These are phyloP conservation scores for Fusarium luffae DNA, from an alignment of 2,329 filamentous ascomycete genomes.

Conservation along the genomic window DNA sequence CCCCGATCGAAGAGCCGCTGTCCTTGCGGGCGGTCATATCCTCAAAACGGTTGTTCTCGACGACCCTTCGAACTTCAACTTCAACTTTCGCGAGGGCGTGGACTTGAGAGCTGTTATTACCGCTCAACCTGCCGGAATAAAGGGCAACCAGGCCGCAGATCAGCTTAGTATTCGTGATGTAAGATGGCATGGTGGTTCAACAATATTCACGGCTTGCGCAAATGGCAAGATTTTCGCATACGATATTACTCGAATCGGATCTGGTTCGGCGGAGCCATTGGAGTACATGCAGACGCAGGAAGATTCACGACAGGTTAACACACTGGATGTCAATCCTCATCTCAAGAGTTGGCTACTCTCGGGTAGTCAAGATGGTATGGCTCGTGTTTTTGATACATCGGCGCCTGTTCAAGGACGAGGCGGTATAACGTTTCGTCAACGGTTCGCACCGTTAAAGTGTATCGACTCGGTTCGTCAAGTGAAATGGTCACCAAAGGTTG, in stretches of 20 bases:
- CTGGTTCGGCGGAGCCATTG: slow-evolving; percentile 57
- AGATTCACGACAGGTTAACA: slow-evolving; percentile 72
- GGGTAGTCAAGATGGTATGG: slow-evolving; percentile 72
- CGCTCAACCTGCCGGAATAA: slow-evolving; percentile 55
- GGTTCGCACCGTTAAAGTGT: slow-evolving; percentile 54
- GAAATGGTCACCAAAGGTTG: slow-evolving; percentile 72
- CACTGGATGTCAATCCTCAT: slow-evolving; percentile 71
- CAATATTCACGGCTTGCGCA: slow-evolving; percentile 71
- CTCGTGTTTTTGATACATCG: slow-evolving; percentile 70
- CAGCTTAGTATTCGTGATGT: slow-evolving; percentile 73
- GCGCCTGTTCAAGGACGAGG: slow-evolving; percentile 60
- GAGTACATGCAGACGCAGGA: slow-evolving; percentile 69
- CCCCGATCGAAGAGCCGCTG: slow-evolving; percentile 64
- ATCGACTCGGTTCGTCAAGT: slow-evolving; percentile 66
- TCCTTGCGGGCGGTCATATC: slow-evolving; percentile 68
- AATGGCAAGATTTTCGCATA: slow-evolving; percentile 74
- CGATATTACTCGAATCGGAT: slow-evolving; percentile 64
- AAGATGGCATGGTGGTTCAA: slow-evolving; percentile 66
- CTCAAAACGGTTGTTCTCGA: slow-evolving; percentile 70
- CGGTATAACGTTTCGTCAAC: slow-evolving; percentile 61
- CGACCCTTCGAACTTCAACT: slow-evolving; percentile 52
- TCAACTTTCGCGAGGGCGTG: slow-evolving; percentile 64
- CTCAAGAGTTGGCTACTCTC: slow-evolving; percentile 67
- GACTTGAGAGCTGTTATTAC: slow-evolving; percentile 68
- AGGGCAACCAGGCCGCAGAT: slow-evolving; percentile 58